A percentile compares a stretch with the other conserved stretches of the same genome.
Evolutionary conservation across 257 asterid species (phyloP).

Genomic region (Solanum virginianum): DNA sequence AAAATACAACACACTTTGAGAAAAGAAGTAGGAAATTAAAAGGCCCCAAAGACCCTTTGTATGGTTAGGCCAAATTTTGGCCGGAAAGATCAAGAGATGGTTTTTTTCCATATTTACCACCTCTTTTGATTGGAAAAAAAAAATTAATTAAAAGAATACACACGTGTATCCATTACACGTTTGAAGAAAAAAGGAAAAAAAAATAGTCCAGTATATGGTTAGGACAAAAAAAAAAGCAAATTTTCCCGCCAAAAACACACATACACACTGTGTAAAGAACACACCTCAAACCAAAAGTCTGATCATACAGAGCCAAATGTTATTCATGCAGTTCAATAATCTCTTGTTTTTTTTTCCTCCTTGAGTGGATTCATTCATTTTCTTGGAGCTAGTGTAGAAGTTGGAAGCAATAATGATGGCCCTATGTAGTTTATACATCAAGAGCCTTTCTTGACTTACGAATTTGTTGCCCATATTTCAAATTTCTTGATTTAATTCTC

Average conservation of each 20-base stretch:
- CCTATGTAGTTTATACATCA: neutral
- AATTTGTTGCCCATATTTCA: constrained; percentile 17
- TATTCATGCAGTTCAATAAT: neutral
- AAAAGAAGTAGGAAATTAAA: neutral
- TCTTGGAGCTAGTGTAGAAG: neutral
- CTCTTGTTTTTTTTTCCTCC: neutral
- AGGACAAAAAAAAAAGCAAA: constrained; percentile 32
- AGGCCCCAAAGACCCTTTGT: constrained; percentile 92
- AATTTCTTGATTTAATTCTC: constrained; percentile 11
- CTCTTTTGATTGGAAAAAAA: neutral
- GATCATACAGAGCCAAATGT: neutral
- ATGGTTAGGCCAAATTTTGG: constrained; percentile 40
- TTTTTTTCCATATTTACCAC: neutral
- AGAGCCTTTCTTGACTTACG: constrained; percentile 13
- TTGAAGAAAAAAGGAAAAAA: neutral
- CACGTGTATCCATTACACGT: constrained; percentile 40
- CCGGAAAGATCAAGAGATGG: constrained; percentile 27
- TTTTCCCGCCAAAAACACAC: constrained; percentile 64
- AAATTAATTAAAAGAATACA: constrained; percentile 12
- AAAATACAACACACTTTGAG: constrained; percentile 37
- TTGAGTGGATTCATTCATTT: neutral
- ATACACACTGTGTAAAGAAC: constrained; percentile 25
- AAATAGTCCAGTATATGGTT: constrained; percentile 36
- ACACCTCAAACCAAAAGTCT: neutral
- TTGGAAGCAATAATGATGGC: constrained; percentile 12